A percentile compares a stretch with the other conserved stretches of the same genome.
Conservation (phyloP, 1,139 yeast genomes). For the Candida gigantensis region DNA sequence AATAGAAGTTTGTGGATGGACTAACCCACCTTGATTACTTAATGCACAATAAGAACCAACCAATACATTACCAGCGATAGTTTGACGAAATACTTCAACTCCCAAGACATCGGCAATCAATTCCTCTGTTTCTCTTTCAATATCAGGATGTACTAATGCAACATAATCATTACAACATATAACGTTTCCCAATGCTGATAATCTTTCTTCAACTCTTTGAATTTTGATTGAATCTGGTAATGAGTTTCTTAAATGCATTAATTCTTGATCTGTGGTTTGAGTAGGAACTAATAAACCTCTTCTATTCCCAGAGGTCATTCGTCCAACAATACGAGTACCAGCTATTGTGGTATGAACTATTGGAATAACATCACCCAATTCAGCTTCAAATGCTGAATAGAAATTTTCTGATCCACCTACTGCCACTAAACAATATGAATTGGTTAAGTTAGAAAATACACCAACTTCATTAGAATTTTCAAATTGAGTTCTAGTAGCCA, state of each 20-base stretch:
- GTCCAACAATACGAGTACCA: slow-evolving; percentile 96
- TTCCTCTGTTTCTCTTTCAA: slow-evolving; percentile 98
- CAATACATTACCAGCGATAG: slow-evolving; percentile 95
- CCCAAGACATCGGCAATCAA: slow-evolving; percentile 98
- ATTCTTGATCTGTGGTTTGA: slow-evolving; percentile 98
- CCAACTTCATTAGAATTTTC: slow-evolving; percentile 99
- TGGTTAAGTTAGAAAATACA: slow-evolving; percentile 94
- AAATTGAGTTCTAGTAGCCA: slow-evolving; percentile 66
- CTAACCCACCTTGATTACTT: slow-evolving; percentile 97
- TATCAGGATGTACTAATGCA: slow-evolving; percentile 98
- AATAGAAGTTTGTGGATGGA: slow-evolving; percentile 95
- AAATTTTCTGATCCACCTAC: slow-evolving; percentile 98
- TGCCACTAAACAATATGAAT: slow-evolving; percentile 93
- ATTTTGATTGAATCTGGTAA: slow-evolving; percentile 95
- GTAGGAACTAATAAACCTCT: slow-evolving; percentile 96
- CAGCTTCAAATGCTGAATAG: slow-evolving; percentile 96
- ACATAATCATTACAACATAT: slow-evolving; percentile 99
- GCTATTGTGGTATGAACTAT: slow-evolving; percentile 97
- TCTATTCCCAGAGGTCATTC: slow-evolving; percentile 99
- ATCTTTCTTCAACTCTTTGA: slow-evolving; percentile 96
- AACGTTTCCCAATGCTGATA: slow-evolving; percentile 95
- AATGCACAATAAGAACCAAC: slow-evolving; percentile 96
- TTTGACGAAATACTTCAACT: slow-evolving; percentile 98
- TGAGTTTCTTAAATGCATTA: slow-evolving; percentile 95
- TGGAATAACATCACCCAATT: slow-evolving; percentile 93